Evolutionary conservation across 1,139 yeast genomes (phyloP), one percentile per base, ranked within the genome.

Genomic region (Lodderomyces oxycetoniae): DNA sequence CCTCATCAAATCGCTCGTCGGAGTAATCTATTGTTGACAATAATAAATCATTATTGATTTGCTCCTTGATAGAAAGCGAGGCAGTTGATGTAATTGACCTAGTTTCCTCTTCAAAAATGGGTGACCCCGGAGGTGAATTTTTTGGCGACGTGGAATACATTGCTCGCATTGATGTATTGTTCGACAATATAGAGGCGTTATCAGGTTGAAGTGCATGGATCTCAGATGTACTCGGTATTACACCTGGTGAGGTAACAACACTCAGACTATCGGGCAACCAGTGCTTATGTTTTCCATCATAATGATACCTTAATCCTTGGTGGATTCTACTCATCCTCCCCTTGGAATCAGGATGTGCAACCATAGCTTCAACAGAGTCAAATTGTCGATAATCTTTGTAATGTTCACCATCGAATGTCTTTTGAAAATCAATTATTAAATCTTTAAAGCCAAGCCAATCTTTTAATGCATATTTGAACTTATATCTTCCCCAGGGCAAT

Each of bases 361-460:
- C 67, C 17, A 74, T 50, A 0, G 84, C 79, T 44, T 83, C 88
- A 0, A 81, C 81, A 0, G 93, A 78, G 52, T 89, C 95, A 59
- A 89, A 91, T 41, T 78, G 79, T 39, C 83, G 73, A 52, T 86
- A 89, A 47, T 84, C 88, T 38, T 61, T 61, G 56, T 91, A 91
- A 37, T 72, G 69, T 40, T 77, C 79, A 2, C 96, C 95, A 40
- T 77, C 66, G 47, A 85, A 75, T 0, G 95, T 84, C 35, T 70
- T 53, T 47, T 71, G 76, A 55, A 89, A 82, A 59, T 91, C 99
- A 53, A 77, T 73, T 5, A 78, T 54, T 38, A 91, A 65, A 57
- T 91, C 99, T 13, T 72, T 76, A 32, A 74, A 55, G 0, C 94
- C 95, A 43, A 82, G 62, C 49, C 85, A 79, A 52, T 91, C 99